Conservation (phyloP, 805 yeast genomes). For the Saccharomycodes ludwigii region DNA sequence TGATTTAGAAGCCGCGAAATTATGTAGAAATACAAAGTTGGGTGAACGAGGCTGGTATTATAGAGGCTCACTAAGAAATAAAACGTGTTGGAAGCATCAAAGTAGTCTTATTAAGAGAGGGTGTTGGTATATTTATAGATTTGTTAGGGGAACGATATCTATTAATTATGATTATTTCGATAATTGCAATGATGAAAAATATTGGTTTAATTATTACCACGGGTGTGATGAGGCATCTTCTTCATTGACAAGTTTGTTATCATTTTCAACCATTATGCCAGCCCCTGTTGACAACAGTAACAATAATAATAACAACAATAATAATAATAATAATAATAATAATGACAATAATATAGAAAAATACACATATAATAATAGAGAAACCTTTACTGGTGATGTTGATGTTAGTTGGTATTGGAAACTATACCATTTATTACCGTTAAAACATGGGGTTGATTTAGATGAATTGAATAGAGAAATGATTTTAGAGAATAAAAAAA, state of each 20-base stretch:
- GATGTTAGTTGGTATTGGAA: conserved; percentile 18
- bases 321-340: conserved; percentile 1
- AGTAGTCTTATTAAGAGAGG: conserved; percentile 14
- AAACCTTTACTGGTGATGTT: conserved; percentile 4
- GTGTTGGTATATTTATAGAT: conserved; percentile 16
- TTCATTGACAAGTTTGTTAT: background rate
- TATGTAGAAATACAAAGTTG: conserved; percentile 13
- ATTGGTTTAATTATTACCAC: conserved; percentile 14
- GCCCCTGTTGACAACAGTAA: no score
- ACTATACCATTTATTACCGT: conserved; percentile 17
- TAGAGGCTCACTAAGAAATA: conserved; percentile 15
- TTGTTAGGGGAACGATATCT: conserved; percentile 9
- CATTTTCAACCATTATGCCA: no score
- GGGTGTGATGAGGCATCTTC: conserved; percentile 1
- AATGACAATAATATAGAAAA: conserved; percentile 3
- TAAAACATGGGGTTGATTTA: conserved; percentile 22
- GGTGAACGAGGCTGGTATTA: conserved; percentile 24
- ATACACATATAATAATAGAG: conserved; percentile 3
- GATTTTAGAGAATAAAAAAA: conserved; percentile 10
- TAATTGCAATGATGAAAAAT: conserved; percentile 16
- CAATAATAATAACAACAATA: no score
- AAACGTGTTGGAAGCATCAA: conserved; percentile 19
- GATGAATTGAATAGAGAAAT: conserved; percentile 19
- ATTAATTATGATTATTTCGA: conserved; percentile 13
- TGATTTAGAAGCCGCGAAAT: conserved; percentile 13